These are phyloP conservation scores for Cutaneotrichosporon dermatis DNA, from an alignment of 1,284 basidiomycete species.

Conservation along the genomic window DNA sequence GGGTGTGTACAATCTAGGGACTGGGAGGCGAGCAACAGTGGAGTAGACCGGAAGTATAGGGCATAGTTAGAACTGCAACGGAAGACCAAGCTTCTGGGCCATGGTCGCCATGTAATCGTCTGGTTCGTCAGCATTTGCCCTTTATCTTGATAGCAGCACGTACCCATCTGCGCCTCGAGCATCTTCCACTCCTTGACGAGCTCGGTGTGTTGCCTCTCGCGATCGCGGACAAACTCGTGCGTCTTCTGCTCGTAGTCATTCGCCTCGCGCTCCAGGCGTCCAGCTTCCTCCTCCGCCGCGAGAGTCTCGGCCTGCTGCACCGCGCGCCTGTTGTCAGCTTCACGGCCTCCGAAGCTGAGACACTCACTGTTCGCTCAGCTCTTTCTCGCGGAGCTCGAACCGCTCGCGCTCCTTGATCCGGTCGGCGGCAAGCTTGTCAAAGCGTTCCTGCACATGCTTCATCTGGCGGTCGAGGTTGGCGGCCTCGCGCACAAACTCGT, in stretches of 20 bases:
- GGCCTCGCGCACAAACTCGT: background rate
- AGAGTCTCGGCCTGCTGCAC: conserved; percentile 9
- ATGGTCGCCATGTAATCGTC: conserved; percentile 47
- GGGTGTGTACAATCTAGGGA: conserved; percentile 1
- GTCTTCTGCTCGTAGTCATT: conserved; percentile 7
- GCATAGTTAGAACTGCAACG: background rate
- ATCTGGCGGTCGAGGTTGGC: conserved; percentile 72
- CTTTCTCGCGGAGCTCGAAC: conserved; percentile 64
- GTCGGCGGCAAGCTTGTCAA: background rate
- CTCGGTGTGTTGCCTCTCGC: conserved; percentile 17
- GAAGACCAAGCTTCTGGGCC: conserved; percentile 33
- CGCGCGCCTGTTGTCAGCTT: background rate
- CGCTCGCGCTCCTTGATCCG: background rate
- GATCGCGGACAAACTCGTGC: conserved; percentile 3
- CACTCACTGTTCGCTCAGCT: conserved; percentile 68
- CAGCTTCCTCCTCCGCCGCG: background rate
- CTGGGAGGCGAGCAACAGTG: no score
- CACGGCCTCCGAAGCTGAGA: conserved; percentile 9
- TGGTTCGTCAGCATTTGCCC: conserved; percentile 14
- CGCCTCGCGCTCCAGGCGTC: conserved; percentile 1
- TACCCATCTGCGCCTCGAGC: conserved; percentile 58
- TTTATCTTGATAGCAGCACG: conserved; percentile 53
- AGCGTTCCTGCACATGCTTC: conserved; percentile 60
- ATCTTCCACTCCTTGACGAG: conserved; percentile 31
- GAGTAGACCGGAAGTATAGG: no score